These are phyloP conservation scores for Leccinum rimulosum DNA, from an alignment of 768 basidiomycete genomes.

Conservation along the genomic window DNA sequence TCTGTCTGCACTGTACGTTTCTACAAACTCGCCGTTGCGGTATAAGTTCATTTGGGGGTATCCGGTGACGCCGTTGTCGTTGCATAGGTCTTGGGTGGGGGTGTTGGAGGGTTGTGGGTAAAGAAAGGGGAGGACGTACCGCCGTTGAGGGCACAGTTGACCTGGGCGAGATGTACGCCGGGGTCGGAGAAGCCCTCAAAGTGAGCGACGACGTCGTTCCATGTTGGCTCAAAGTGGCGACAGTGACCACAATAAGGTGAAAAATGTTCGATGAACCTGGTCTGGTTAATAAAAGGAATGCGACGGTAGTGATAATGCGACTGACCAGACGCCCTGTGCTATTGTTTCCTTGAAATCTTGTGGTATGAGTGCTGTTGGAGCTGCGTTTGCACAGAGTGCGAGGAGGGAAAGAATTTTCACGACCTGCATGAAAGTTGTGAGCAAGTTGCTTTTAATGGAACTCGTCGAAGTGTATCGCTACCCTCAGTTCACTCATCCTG, in stretches of 20 bases:
- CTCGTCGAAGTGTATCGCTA: conserved; percentile 57
- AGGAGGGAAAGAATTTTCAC: conserved; percentile 21
- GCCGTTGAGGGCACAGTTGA: conserved; percentile 76
- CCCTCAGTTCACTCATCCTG: conserved; percentile 46
- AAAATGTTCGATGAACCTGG: conserved; percentile 80
- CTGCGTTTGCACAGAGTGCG: conserved; percentile 31
- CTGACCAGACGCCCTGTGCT: conserved; percentile 58
- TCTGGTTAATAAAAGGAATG: too few relatives aligned
- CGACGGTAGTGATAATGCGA: background rate
- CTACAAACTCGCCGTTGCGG: conserved; percentile 58
- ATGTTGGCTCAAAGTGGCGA: conserved; percentile 74
- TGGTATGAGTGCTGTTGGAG: conserved; percentile 49
- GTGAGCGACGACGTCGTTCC: conserved; percentile 64
- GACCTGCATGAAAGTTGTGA: conserved; percentile 5
- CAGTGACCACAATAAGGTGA: conserved; percentile 88
- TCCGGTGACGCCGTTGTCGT: conserved; percentile 58
- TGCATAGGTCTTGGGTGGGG: conserved; percentile 65
- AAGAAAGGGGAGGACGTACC: conserved; percentile 43
- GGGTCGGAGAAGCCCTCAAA: conserved; percentile 40
- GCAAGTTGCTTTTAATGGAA: conserved; percentile 13
- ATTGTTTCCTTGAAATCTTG: conserved; percentile 56
- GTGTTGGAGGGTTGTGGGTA: background rate
- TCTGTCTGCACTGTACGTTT: conserved; percentile 54
- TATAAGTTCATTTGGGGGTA: conserved; percentile 81
- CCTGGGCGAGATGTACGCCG: conserved; percentile 67